Evolutionary conservation across 129 eudicot genomes (phyloP), one percentile per base, ranked within the genome.

Genomic region (Calendula officinalis): DNA sequence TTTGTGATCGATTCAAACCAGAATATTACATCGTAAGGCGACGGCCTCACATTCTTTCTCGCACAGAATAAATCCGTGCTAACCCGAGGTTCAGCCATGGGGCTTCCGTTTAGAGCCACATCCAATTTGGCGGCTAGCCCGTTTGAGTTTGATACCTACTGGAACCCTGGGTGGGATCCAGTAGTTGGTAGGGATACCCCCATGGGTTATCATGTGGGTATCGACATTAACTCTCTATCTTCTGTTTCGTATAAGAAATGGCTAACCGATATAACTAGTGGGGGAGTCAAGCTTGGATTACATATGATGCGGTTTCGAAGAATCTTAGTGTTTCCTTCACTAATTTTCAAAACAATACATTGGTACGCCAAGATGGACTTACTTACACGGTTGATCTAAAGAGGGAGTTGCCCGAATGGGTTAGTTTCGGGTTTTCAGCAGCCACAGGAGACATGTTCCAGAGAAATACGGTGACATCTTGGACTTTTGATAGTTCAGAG

Each of bases 91-190:
- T 44, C 44, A 36, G 5, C 32, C 1, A 37, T 57, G 63, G 63
- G 63, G 10, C 63, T 57, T 13, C 46, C 63, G 7, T 3, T 57
- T 22, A 10, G 22, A 22, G n/a, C 1, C 9, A 13, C 33, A 7
- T 0, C 43, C 5, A 15, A 7, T 7, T 4, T 13, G 13, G 22
- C 4, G 5, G 8, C 47, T 1, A 15, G 5, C 15, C 65, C n/a
- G 0, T 80, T 80, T 64, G 80, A 80, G 57, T 80, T 80, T 35
- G 81, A 80, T 66, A 80, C 74, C 8, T 70, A 1, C 35, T 0
- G 2, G 10, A 54, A 71, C 10, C 0, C 0, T 2, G 5, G 2
- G 1, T 70, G 75, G 85, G 78, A 75, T 41, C 61, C 47, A 1
- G 0, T 1, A 0, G 16, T 3, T 3, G 11, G 11, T 34, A 14